These are phyloP conservation scores for Aureobasidium sp. DNA, from an alignment of 2,329 filamentous ascomycete genomes.

Conservation along the genomic window DNA sequence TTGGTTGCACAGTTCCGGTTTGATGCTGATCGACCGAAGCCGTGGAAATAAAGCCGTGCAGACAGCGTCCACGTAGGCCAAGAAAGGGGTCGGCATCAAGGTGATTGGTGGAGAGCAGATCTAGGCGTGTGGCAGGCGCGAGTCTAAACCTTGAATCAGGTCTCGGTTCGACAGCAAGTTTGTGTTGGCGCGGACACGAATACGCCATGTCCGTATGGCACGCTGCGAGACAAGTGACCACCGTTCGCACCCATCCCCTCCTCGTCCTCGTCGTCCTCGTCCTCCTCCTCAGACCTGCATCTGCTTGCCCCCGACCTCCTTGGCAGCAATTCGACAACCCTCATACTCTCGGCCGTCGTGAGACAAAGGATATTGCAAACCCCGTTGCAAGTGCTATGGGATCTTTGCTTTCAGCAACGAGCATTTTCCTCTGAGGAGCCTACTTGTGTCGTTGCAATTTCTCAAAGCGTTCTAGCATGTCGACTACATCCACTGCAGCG, in stretches of 20 bases:
- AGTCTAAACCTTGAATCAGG: not conserved
- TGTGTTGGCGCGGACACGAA: slow-evolving; percentile 1
- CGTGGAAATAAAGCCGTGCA: not conserved
- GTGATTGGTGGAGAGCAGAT: not conserved
- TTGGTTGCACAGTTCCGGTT: not conserved
- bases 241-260: not conserved
- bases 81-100: not conserved
- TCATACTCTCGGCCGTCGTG: not conserved
- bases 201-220: not conserved
- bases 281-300: not conserved
- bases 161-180: slow-evolving; percentile 1
- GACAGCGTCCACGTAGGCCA: not conserved
- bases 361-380: not conserved
- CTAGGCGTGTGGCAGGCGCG: not conserved
- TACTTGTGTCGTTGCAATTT: not conserved
- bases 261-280: not conserved
- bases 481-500: not conserved
- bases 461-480: not conserved
- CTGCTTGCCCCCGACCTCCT: not conserved
- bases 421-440: not conserved
- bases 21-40: slow-evolving; percentile 2
- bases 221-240: not conserved
- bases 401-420: not conserved
- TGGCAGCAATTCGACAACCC: not conserved
- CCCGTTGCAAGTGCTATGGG: not conserved